These are phyloP conservation scores for Solanum chiquidenum DNA, from an alignment of 257 asterid genomes.

Conservation along the genomic window DNA sequence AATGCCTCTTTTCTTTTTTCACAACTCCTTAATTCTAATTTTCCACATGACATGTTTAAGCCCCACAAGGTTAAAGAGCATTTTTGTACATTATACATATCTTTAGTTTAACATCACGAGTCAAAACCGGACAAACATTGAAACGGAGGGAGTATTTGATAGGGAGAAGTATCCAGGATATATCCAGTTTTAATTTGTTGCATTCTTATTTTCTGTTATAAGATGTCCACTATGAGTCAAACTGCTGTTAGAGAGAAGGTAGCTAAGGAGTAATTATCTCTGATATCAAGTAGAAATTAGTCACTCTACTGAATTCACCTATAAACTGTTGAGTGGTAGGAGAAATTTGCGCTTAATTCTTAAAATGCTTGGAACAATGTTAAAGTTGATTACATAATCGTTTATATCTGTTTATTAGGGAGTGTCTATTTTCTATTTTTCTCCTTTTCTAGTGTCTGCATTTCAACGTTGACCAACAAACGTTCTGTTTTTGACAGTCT, in stretches of 20 bases:
- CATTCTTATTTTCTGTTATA: not conserved
- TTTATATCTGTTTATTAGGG: not conserved
- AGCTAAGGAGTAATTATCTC: not conserved
- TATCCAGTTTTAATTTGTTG: not conserved
- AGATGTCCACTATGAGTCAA: not conserved
- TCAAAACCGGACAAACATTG: not conserved
- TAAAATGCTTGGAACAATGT: not conserved
- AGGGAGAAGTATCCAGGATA: not conserved
- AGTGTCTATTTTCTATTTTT: not conserved
- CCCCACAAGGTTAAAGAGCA: not conserved
- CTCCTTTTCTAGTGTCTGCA: not conserved
- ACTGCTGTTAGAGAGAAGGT: not conserved
- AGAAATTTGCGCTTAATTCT: not conserved
- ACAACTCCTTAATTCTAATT: not conserved
- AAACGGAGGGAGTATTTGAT: not conserved
- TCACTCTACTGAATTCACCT: not conserved
- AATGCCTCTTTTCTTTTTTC: not conserved
- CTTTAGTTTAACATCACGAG: not conserved
- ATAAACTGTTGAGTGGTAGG: not conserved
- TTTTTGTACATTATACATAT: not conserved
- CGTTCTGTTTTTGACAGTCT: slow-evolving; percentile 31
- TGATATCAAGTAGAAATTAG: not conserved
- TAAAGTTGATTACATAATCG: not conserved
- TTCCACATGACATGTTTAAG: not conserved
- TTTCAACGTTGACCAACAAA: not conserved